A percentile compares a stretch with the other conserved stretches of the same genome.
Evolutionary conservation across 345 rosid species (phyloP).

Genomic region (sweet orange (Citrus sinensis)): DNA sequence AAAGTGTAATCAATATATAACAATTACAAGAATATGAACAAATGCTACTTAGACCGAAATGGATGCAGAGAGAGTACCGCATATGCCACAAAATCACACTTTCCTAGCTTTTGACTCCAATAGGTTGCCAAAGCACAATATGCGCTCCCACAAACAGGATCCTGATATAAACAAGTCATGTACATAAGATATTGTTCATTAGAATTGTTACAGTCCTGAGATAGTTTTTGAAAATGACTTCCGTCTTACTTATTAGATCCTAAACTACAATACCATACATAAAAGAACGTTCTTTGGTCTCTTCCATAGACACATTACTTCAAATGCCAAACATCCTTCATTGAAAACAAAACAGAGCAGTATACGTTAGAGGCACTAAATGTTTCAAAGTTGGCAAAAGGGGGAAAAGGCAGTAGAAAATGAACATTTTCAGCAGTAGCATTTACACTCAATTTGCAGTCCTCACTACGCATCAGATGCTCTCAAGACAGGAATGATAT

Average conservation of each 20-base stretch:
- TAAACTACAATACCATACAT: background rate
- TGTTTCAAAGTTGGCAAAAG: too few species aligned
- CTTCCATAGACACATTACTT: too few species aligned
- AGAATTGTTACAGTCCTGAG: background rate
- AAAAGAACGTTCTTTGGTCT: too few species aligned
- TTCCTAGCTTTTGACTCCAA: constrained; percentile 69
- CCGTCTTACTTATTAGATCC: background rate
- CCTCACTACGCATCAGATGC: too few species aligned
- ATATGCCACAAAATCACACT: constrained; percentile 55
- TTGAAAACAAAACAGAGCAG: too few species aligned
- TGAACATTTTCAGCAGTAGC: too few species aligned
- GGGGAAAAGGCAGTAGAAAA: too few species aligned
- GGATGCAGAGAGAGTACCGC: constrained; percentile 33
- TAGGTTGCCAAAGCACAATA: constrained; percentile 71
- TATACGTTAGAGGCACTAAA: too few species aligned
- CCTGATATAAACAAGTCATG: constrained; percentile 35
- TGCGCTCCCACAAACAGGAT: constrained; percentile 79
- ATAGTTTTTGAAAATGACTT: background rate
- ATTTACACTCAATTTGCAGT: too few species aligned
- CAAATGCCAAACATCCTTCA: too few species aligned
- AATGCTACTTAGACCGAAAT: background rate
- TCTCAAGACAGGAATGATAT: too few species aligned
- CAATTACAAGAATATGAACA: too few species aligned
- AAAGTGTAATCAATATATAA: background rate
- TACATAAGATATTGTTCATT: background rate